Evolutionary conservation across 768 basidiomycete species (phyloP), one percentile per base, ranked within the genome.

Genomic region (Pleurotus tuber-regium): DNA sequence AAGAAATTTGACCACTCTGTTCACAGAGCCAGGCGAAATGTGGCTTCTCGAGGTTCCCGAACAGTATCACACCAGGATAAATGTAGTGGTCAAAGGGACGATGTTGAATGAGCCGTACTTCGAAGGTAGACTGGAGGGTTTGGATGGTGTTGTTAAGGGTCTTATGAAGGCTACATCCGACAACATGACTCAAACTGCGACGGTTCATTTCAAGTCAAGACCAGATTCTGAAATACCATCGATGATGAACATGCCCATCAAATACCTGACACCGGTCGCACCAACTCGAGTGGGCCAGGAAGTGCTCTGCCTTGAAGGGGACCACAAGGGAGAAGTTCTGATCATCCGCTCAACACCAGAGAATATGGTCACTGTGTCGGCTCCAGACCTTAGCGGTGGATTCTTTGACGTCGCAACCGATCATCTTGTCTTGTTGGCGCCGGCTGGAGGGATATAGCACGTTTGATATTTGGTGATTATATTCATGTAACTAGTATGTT

Each of bases 1-100:
- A 72, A 21, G 5, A n/a, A n/a, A n/a, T n/a, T n/a, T 38, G 6
- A 38, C 6, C 6, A 24, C 38, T 40, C 38, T 4, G 9, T 24
- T 16, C 23, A 42, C 23, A 42, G 41, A 25, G 26, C 26, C 11
- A 25, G 25, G 25, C 26, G 46, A 35, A 26, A 23, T 33, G 7
- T 48, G 46, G 46, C 46, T 48, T 10, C 46, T 48, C 31, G 31
- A 48, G n/a, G 21, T 48, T 21, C 46, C 46, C 3, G 46, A 48
- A 9, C 31, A 33, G 14, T 35, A 18, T 18, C 46, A 30, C n/a
- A 48, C 28, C n/a, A 48, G 46, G 31, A 19, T 48, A 4, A 48
- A 48, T 19, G 46, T 48, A 12, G 23, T 19, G 31, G 46, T 48
- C 12, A 28, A 48, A 19, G 46, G 46, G 18, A 48, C 46, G 30